Evolutionary conservation across 768 basidiomycete genomes (phyloP), one percentile per base, ranked within the genome.

Genomic region (Boletus vinaceobasis): DNA sequence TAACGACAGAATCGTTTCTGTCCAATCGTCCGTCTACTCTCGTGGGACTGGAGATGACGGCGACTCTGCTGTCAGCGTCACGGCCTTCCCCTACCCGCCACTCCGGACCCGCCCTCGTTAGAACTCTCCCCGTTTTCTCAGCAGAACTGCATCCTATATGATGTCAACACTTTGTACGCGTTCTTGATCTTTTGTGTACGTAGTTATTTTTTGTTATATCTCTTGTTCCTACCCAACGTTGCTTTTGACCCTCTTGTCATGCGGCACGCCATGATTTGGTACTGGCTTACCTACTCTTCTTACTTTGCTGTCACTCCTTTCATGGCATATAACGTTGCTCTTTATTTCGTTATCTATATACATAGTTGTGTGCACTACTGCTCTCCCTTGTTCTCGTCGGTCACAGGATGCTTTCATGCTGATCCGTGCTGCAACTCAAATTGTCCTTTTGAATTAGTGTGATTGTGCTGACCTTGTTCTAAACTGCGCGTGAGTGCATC

Each of bases 1-100:
- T 75, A 74, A 50, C 73, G 81, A 32, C 61, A 75, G 85, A 43
- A 75, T 84, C 27, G 76, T 79, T 17, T 86, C 85, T 4, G 73
- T 85, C 73, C 82, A 83, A 58, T 80, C 84, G 2, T 83, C 83
- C 6, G 13, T 61, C 21, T 63, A 69, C 49, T 77, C 75, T 19
- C 59, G 63, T 15, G 19, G 47, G 50, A 62, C 61, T 3, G 57
- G 27, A 46, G 73, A 65, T 26, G 67, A 66, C 3, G 39, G 48
- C 13, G 66, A 69, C 23, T 71, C 68, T 46, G 52, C 65, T 4
- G 50, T 67, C 57, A 65, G 57, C 40, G 63, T 68, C 21, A 51
- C 61, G 0, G 63, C 68, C 33, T 71, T 69, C 48, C 72, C 73
- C 15, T 67, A 63, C 27, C 73, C 71, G 1, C 70, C 71, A 2